Evolutionary conservation across 169 alveolate genomes (phyloP).

Genomic region (Plasmodium yoelii): DNA sequence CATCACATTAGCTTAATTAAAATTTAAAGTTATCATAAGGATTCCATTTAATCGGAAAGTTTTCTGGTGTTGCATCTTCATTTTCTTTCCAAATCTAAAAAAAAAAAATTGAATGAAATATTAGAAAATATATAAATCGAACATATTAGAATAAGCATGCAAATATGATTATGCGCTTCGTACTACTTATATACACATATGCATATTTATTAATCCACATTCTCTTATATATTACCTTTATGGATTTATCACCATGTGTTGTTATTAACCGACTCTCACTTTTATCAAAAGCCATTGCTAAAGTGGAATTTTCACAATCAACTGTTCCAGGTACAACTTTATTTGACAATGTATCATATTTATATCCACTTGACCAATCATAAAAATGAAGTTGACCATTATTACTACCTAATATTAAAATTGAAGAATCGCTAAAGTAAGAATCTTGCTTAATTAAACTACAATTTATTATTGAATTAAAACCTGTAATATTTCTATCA

Average conservation of each 20-base stretch:
- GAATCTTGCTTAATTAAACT: slow-evolving; percentile 91
- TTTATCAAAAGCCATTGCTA: slow-evolving; percentile 94
- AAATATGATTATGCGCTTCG: no score
- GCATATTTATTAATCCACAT: no score
- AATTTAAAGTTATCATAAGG: slow-evolving; percentile 80
- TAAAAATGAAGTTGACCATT: slow-evolving; percentile 96
- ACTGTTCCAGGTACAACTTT: slow-evolving; percentile 97
- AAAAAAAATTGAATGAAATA: not conserved
- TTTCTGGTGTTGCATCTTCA: slow-evolving; percentile 85
- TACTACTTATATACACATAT: no score
- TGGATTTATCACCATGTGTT: slow-evolving; percentile 99
- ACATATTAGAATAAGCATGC: not conserved
- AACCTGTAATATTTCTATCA: slow-evolving; percentile 89
- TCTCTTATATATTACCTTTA: slow-evolving; percentile 88
- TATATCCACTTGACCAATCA: slow-evolving; percentile 98
- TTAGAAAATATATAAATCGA: not conserved
- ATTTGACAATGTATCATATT: slow-evolving; percentile 92
- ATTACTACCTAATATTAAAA: slow-evolving; percentile 96
- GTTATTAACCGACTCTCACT: slow-evolving; percentile 96
- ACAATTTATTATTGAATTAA: slow-evolving; percentile 94
- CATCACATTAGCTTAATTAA: slow-evolving; percentile 17
- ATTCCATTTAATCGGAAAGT: slow-evolving; percentile 83
- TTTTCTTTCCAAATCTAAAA: slow-evolving; percentile 82
- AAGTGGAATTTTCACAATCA: slow-evolving; percentile 96
- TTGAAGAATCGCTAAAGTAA: slow-evolving; percentile 90